Percentiles rank a stretch among this genome's conserved stretches.
Evolutionary conservation across 805 yeast genomes (phyloP).

Genomic region (Wickerhamomyces hampshirensis): DNA sequence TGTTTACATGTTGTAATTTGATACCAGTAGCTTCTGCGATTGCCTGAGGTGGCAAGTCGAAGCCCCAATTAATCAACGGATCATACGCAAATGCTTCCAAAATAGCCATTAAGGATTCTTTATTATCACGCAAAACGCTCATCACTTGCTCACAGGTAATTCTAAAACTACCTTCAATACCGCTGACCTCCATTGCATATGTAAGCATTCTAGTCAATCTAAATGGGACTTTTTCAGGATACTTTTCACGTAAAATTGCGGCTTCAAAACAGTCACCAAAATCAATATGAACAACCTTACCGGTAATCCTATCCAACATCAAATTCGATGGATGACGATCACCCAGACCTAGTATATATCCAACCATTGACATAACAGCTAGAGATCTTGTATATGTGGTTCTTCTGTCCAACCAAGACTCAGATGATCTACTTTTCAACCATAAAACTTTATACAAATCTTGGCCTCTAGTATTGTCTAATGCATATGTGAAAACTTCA

Average conservation of each 20-base stretch:
- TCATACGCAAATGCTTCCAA: constrained; percentile 98
- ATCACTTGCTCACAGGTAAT: constrained; percentile 96
- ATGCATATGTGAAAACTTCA: constrained; percentile 93
- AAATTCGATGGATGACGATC: constrained; percentile 97
- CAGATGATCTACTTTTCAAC: constrained; percentile 94
- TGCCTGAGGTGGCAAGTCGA: constrained; percentile 82
- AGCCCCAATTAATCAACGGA: constrained; percentile 98
- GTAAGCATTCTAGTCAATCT: constrained; percentile 94
- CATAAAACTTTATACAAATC: constrained; percentile 93
- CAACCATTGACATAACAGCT: constrained; percentile 99
- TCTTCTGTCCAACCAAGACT: constrained; percentile 96
- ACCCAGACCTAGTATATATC: constrained; percentile 93
- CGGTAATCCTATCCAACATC: constrained; percentile 91
- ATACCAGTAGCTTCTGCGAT: constrained; percentile 72
- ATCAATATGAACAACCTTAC: constrained; percentile 95
- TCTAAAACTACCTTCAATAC: constrained; percentile 95
- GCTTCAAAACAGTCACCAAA: constrained; percentile 99
- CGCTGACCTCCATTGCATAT: constrained; percentile 98
- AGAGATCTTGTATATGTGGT: constrained; percentile 93
- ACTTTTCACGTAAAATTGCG: constrained; percentile 92
- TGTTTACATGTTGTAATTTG: constrained; percentile 59
- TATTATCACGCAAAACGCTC: constrained; percentile 89
- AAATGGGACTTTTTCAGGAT: constrained; percentile 97
- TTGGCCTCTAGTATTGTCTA: constrained; percentile 94
- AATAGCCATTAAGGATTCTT: constrained; percentile 96